phyloP scores from a whole-genome alignment of 306 rosid species.

The Arachis stenosperma region DNA sequence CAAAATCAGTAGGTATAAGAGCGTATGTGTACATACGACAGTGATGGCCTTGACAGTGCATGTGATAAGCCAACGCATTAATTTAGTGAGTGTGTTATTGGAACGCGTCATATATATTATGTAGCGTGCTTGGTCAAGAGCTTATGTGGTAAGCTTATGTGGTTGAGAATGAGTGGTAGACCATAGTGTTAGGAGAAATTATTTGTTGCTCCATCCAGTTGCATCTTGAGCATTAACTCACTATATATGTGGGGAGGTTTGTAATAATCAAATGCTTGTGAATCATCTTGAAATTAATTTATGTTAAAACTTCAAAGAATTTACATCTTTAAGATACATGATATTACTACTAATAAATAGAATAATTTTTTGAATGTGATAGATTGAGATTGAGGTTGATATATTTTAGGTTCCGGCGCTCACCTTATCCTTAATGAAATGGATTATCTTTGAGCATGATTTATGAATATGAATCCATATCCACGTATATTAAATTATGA shows the following conservation, averaged over 20 bases:
- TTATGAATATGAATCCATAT: neutral
- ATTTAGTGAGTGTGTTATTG: constrained; percentile 22
- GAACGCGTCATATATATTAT: constrained; percentile 28
- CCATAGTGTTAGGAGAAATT: neutral
- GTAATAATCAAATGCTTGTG: neutral
- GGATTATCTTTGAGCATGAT: neutral
- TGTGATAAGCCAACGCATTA: constrained; percentile 29
- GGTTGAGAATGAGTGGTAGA: constrained; percentile 33
- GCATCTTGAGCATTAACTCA: constrained; percentile 13
- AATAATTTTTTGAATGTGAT: neutral
- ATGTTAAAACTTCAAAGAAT: neutral
- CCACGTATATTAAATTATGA: neutral
- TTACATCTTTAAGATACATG: neutral
- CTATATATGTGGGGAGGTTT: constrained; percentile 29
- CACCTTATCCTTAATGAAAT: neutral
- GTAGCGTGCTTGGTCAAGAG: constrained; percentile 13
- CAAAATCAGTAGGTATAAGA: too few species aligned
- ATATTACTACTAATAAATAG: neutral
- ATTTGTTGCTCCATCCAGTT: neutral
- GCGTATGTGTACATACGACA: neutral
- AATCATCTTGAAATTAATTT: too few species aligned
- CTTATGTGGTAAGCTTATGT: constrained; percentile 14
- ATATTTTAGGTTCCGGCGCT: constrained; percentile 13
- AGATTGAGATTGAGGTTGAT: neutral
- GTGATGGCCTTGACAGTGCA: constrained; percentile 6